A percentile compares a stretch with the other conserved stretches of the same genome.
phyloP scores from a whole-genome alignment of 2,329 filamentous ascomycete genomes.

The Boeremia exigua region DNA sequence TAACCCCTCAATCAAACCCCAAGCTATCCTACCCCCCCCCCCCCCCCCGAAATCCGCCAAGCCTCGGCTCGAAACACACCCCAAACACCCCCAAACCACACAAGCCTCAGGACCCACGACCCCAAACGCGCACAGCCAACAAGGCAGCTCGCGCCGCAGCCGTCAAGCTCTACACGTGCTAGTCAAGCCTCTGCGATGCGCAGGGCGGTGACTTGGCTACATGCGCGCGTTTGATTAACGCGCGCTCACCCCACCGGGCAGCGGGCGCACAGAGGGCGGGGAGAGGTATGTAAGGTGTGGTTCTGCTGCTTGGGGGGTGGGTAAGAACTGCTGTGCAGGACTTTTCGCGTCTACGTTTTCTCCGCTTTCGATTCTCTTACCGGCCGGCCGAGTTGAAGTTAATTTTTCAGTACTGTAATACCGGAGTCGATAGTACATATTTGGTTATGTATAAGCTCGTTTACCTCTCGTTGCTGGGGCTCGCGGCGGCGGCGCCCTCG shows the following conservation, averaged over 20 bases:
- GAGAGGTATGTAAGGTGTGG: not conserved
- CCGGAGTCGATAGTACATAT: not conserved
- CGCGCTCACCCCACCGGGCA: not conserved
- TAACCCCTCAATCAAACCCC: not conserved
- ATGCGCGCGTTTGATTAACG: conserved; percentile 13
- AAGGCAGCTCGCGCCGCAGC: not conserved
- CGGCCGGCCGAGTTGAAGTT: conserved; percentile 34
- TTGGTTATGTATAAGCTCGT: conserved; percentile 28
- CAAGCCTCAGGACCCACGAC: conserved; percentile 1
- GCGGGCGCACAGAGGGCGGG: not conserved
- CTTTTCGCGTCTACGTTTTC: not conserved
- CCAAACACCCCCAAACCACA: conserved; percentile 26
- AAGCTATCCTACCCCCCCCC: not conserved
- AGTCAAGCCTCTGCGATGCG: conserved; percentile 19
- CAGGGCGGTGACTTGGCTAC: conserved; percentile 14
- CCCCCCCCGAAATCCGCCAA: conserved; percentile 20
- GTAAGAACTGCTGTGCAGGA: conserved; percentile 4
- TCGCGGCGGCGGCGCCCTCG: conserved; percentile 25
- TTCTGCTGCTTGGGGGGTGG: not conserved
- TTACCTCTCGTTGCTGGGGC: conserved; percentile 25
- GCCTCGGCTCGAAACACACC: conserved; percentile 33
- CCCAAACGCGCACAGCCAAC: not conserved
- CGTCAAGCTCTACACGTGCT: conserved; percentile 27
- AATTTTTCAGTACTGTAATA: not conserved
- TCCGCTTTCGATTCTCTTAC: not conserved